These are phyloP conservation scores for Hypoxylon sp. DNA, from an alignment of 2,329 filamentous ascomycete species.

Conservation along the genomic window DNA sequence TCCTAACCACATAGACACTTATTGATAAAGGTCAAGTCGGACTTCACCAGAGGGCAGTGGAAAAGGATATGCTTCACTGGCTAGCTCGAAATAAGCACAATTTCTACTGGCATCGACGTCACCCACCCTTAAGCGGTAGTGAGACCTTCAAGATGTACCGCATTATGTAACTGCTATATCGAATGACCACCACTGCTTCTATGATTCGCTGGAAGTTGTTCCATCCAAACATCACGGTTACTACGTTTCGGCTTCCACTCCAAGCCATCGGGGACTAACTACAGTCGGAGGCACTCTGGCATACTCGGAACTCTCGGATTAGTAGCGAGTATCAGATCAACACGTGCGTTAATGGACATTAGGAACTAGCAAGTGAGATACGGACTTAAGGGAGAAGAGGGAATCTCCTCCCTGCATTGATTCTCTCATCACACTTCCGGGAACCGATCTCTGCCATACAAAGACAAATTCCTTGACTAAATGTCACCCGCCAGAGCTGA, in stretches of 20 bases:
- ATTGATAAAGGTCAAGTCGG: conserved; percentile 1
- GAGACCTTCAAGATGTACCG: conserved; percentile 19
- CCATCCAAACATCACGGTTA: conserved; percentile 33
- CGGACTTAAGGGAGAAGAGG: conserved; percentile 22
- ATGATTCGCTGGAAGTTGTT: conserved; percentile 35
- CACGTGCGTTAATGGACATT: conserved; percentile 31
- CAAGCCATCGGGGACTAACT: conserved; percentile 33
- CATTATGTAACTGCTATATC: conserved; percentile 28
- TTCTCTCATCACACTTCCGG: conserved; percentile 11
- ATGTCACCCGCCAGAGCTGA: conserved; percentile 15
- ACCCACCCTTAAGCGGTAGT: conserved; percentile 29
- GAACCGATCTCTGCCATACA: conserved; percentile 13
- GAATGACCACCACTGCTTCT: conserved; percentile 25
- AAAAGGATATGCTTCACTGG: conserved; percentile 14
- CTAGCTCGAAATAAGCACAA: conserved; percentile 13
- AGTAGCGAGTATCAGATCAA: conserved; percentile 24
- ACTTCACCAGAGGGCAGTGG: conserved; percentile 21
- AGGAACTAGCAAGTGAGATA: conserved; percentile 17
- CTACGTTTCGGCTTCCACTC: conserved; percentile 35
- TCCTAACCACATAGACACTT: conserved; percentile 3
- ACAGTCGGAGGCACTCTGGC: conserved; percentile 31
- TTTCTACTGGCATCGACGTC: conserved; percentile 20
- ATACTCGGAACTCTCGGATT: conserved; percentile 40
- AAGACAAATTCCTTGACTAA: conserved; percentile 2
- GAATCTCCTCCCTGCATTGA: background rate